A percentile compares a stretch with the other conserved stretches of the same genome.
Evolutionary conservation across 805 yeast species (phyloP).

Genomic region (Debaryomyces prosopidis): DNA sequence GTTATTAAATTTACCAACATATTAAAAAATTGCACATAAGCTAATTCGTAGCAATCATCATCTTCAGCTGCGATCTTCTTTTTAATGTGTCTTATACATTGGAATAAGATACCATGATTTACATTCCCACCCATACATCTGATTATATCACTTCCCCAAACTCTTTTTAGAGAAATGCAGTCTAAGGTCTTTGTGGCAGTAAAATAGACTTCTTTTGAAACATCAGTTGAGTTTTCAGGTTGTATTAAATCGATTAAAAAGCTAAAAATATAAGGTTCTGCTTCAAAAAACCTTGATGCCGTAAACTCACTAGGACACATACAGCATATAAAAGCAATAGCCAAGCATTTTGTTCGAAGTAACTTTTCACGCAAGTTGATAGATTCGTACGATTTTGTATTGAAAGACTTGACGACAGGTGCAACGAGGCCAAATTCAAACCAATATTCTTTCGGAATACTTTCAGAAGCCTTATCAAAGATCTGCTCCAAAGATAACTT

Average conservation of each 20-base stretch:
- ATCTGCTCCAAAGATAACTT: conserved; percentile 59
- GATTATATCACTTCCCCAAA: conserved; percentile 75
- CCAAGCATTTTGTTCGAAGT: conserved; percentile 61
- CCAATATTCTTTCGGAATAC: conserved; percentile 64
- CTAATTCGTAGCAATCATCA: conserved; percentile 28
- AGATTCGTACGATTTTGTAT: conserved; percentile 52
- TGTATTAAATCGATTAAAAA: conserved; percentile 72
- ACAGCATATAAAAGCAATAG: conserved; percentile 64
- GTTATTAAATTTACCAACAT: conserved; percentile 62
- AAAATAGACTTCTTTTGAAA: conserved; percentile 54
- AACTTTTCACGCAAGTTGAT: conserved; percentile 57
- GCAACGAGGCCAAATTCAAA: conserved; percentile 62
- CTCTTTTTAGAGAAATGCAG: conserved; percentile 62
- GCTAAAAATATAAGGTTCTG: conserved; percentile 67
- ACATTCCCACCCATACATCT: conserved; percentile 83
- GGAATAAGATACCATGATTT: conserved; percentile 79
- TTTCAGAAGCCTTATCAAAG: conserved; percentile 57
- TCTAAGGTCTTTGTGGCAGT: conserved; percentile 69
- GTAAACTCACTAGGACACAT: conserved; percentile 58
- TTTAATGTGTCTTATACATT: conserved; percentile 63
- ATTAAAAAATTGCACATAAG: conserved; percentile 57
- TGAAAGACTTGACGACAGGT: conserved; percentile 71
- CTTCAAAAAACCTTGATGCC: conserved; percentile 65
- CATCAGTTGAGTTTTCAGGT: conserved; percentile 51
- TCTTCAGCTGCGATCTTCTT: conserved; percentile 47